Percentiles rank a stretch among this genome's conserved stretches.
Evolutionary conservation across 2,329 filamentous ascomycete species (phyloP).

Genomic region (Aspergillus phoenicis): DNA sequence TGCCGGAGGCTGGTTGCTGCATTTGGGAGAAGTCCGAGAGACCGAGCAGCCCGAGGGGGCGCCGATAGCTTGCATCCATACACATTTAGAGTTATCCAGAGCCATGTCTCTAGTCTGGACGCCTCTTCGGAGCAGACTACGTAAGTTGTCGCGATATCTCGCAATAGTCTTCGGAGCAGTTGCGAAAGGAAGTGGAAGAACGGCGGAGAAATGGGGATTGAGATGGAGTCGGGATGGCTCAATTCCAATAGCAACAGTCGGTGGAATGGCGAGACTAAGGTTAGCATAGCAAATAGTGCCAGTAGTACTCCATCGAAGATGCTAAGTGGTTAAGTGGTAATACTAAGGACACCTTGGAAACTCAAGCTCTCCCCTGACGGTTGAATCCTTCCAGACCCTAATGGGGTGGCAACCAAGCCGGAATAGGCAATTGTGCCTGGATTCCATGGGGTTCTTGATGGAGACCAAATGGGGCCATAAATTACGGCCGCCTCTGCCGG

Average conservation of each 20-base stretch:
- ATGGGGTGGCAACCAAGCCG: background rate
- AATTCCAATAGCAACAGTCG: background rate
- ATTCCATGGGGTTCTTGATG: conserved; percentile 10
- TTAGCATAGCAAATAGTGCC: background rate
- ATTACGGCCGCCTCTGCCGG: conserved; percentile 6
- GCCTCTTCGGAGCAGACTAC: background rate
- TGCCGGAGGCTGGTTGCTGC: conserved; percentile 14
- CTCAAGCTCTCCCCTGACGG: conserved; percentile 3
- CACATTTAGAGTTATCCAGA: background rate
- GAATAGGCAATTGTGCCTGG: conserved; percentile 15
- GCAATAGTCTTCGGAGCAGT: background rate
- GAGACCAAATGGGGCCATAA: conserved; percentile 10
- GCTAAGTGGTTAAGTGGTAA: background rate
- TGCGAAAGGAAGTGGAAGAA: background rate
- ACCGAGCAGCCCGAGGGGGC: background rate
- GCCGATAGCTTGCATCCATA: background rate
- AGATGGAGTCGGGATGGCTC: background rate
- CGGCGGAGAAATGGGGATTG: background rate
- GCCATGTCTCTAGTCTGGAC: background rate
- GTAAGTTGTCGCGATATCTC: background rate
- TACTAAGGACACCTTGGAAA: background rate
- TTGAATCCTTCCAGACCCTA: conserved; percentile 9
- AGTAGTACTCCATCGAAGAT: background rate
- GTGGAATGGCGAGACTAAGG: background rate
- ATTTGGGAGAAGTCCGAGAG: conserved; percentile 11